Evolutionary conservation across 345 rosid genomes (phyloP), one percentile per base, ranked within the genome.

Genomic region (Trapa incisa): DNA sequence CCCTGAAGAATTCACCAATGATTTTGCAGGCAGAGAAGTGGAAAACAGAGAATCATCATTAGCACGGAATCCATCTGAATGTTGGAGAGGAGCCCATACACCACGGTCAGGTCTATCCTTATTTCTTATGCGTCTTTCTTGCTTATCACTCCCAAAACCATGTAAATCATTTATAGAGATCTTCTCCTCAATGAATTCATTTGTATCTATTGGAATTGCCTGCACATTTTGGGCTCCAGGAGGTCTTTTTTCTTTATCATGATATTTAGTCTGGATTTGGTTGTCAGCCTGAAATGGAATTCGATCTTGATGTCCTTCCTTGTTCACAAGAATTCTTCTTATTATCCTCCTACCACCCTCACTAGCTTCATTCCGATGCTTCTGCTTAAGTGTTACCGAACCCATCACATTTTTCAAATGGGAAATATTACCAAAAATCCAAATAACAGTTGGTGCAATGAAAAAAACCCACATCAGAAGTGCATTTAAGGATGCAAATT

Each of bases 51-150:
- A 73, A 72, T 84, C 85, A 61, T 84, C 89, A 76, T 82, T 82
- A 39, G 80, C 83, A 83, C 61, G 79, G n/a, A 82, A 77, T 70
- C 87, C 89, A 71, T 84, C 85, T 22, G 82, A 81, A 71, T 75
- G 82, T 37, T 77, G 81, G 73, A 87, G 82, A 48, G 37, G 37
- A 53, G 88, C 66, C 87, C 89, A 76, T 5, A 80, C 83, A 70
- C 78, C 76, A 57, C 81, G 88, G 65, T 86, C 91, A 61, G 85
- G 82, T 61, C 84, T 77, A 71, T 86, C 92, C 79, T 78, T 84
- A 68, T 81, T 79, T 77, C 86, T 78, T 41, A 75, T 42, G 58
- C 78, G 81, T 61, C 73, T 80, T 77, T 80, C 91, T 35, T 50
- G 77, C 72, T 79, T 86, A 66, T 80, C 85, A 47, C 65, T 72